Base-by-base conservation (phyloP, 2,329 filamentous ascomycete species). In the Exophiala sp. region DNA sequence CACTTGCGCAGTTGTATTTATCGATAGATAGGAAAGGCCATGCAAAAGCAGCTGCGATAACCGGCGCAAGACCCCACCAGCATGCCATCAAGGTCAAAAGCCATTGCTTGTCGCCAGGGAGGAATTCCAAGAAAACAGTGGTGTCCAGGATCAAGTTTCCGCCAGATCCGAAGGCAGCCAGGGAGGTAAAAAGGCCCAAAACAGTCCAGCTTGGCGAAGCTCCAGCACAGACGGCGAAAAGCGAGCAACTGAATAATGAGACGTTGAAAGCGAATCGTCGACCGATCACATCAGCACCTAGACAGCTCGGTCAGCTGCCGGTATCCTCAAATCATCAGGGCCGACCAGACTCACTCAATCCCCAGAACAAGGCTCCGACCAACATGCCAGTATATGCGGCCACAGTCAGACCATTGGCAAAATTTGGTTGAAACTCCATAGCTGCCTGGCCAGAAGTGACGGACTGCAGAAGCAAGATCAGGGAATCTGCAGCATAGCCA, bases 241-340 rank as follows among this genome's bases (percentile, higher is more conserved):
- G 66, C 3, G 81, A 79, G 63, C 80, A 84, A 52, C 87, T 74
- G 62, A 88, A 77, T 9, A 88, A 73, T 2, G 82, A 83, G 18
- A 81, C 70, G 63, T 88, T 88, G 72, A 89, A 89, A 4, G 86
- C 85, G 60, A 81, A 82, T 58, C 81, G 80, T 40, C 86, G 77
- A 5, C 85, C 86, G 56, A 88, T 83, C 33, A 88, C 77, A 63
- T 89, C 86, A 18, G 84, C 11, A 83, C 64, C 62, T 78, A 43
- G 32, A 21, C 11, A 12, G 18, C 16, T 36, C 2, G 12, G 45
- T 47, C n/a, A 47, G 34, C 16, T 24, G 36, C 24, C 7, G 24
- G 2, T 8, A 29, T 29, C 14, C 21, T 32, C 18, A 34, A 12
- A 5, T n/a, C 29, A 34, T 12, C 9, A 14, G 39, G 36, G 6